phyloP scores from a whole-genome alignment of 148 eudicot genomes.

The Amaranthus cruentus region DNA sequence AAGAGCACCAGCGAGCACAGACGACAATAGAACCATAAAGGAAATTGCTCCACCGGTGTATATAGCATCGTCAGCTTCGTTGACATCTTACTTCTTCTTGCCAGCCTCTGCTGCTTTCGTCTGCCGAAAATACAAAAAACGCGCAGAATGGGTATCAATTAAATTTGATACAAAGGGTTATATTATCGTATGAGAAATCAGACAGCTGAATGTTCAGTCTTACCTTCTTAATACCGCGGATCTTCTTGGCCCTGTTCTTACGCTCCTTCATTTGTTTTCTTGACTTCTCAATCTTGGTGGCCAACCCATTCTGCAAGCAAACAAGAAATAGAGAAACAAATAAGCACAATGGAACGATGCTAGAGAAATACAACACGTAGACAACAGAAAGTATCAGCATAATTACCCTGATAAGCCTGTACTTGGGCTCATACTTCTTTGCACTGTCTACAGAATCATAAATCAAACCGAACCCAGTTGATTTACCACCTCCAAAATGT shows the following conservation, averaged over 20 bases:
- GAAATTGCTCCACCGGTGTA: constrained; percentile 1
- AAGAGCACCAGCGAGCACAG: background rate
- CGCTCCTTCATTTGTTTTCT: constrained; percentile 81
- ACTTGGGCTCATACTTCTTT: constrained; percentile 48
- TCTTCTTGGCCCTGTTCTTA: constrained; percentile 76
- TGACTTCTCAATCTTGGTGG: constrained; percentile 67
- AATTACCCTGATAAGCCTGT: constrained; percentile 80
- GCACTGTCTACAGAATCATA: no score
- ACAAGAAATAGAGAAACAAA: background rate
- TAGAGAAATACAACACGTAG: background rate
- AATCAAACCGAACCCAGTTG: constrained; percentile 71
- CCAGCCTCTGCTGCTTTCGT: constrained; percentile 34
- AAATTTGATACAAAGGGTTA: no score
- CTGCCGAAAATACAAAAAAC: constrained; percentile 15
- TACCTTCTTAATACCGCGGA: constrained; percentile 85
- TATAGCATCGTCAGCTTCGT: background rate
- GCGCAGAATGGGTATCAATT: background rate
- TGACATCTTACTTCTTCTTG: constrained; percentile 30
- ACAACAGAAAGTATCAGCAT: background rate
- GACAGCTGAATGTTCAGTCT: no score
- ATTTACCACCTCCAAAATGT: constrained; percentile 85
- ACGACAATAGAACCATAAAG: background rate
- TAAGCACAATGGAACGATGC: background rate
- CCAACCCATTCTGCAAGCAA: constrained; percentile 57
- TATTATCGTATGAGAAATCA: background rate